These are phyloP conservation scores for Salvia miltiorrhiza DNA, from an alignment of 257 asterid species.

Conservation along the genomic window DNA sequence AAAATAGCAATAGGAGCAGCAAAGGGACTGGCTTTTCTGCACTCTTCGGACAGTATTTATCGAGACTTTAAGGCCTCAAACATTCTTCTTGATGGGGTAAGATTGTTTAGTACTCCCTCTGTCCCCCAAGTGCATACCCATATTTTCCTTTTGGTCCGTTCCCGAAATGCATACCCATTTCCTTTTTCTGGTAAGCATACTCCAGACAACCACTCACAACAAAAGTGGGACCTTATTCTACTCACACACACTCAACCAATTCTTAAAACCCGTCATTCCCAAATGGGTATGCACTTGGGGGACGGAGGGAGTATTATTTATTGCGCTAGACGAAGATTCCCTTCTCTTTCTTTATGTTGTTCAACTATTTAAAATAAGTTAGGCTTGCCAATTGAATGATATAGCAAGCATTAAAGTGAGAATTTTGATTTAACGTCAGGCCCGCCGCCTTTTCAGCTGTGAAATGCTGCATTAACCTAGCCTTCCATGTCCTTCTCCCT, in stretches of 20 bases:
- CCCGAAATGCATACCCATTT: too few species aligned
- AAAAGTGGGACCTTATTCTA: too few species aligned
- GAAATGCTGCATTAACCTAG: not conserved
- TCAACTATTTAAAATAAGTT: not conserved
- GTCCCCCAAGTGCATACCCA: too few species aligned
- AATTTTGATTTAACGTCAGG: not conserved
- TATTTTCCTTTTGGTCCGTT: too few species aligned
- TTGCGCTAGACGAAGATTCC: not conserved
- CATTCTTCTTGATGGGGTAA: slow-evolving; percentile 61
- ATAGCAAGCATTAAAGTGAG: not conserved
- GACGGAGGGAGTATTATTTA: too few species aligned
- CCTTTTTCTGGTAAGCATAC: too few species aligned
- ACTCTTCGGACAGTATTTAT: slow-evolving; percentile 45
- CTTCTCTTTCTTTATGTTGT: not conserved
- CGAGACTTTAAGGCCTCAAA: slow-evolving; percentile 64
- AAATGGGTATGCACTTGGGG: too few species aligned
- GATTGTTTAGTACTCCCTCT: slow-evolving; percentile 9
- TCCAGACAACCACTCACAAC: too few species aligned
- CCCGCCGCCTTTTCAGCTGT: not conserved
- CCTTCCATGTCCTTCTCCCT: not conserved
- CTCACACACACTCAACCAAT: too few species aligned
- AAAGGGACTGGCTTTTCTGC: slow-evolving; percentile 48
- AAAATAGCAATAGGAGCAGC: slow-evolving; percentile 60
- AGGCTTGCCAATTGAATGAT: not conserved
- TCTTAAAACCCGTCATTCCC: too few species aligned